A percentile compares a stretch with the other conserved stretches of the same genome.
Evolutionary conservation across 306 rosid genomes (phyloP).

Genomic region (Vigna angularis): DNA sequence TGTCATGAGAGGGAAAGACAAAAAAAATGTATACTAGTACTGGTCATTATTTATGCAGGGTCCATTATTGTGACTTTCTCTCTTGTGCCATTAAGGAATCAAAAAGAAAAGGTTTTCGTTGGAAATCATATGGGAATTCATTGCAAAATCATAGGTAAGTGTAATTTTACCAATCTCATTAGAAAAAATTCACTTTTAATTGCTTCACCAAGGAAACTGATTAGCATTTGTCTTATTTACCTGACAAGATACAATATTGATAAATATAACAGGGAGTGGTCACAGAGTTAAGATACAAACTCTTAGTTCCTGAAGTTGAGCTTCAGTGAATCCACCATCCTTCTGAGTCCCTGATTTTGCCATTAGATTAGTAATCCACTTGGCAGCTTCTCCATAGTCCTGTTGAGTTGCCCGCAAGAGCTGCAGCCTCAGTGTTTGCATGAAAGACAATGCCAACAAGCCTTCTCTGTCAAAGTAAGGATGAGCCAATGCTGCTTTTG

Average conservation of each 20-base stretch:
- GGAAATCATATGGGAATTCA: no score
- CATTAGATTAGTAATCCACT: conserved; percentile 80
- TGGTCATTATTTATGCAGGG: background rate
- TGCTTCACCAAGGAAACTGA: background rate
- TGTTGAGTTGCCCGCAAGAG: conserved; percentile 83
- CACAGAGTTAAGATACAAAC: conserved; percentile 46
- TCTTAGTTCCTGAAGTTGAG: conserved; percentile 83
- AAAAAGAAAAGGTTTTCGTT: no score
- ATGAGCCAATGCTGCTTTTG: conserved; percentile 87
- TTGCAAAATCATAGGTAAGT: no score
- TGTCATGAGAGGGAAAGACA: background rate
- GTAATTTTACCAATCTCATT: no score
- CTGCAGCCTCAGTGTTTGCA: conserved; percentile 82
- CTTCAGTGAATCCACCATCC: conserved; percentile 97
- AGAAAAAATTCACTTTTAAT: no score
- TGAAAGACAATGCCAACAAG: conserved; percentile 77
- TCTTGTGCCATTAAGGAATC: background rate
- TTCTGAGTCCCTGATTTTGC: conserved; percentile 89
- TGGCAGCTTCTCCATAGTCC: conserved; percentile 88
- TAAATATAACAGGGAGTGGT: background rate
- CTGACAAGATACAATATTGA: background rate
- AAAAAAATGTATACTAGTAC: background rate
- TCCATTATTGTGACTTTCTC: background rate
- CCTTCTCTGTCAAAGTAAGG: conserved; percentile 90
- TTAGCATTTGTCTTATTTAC: background rate